phyloP scores from a whole-genome alignment of 1,139 yeast genomes.

The Nakaseomyces kungkrabaensis region DNA sequence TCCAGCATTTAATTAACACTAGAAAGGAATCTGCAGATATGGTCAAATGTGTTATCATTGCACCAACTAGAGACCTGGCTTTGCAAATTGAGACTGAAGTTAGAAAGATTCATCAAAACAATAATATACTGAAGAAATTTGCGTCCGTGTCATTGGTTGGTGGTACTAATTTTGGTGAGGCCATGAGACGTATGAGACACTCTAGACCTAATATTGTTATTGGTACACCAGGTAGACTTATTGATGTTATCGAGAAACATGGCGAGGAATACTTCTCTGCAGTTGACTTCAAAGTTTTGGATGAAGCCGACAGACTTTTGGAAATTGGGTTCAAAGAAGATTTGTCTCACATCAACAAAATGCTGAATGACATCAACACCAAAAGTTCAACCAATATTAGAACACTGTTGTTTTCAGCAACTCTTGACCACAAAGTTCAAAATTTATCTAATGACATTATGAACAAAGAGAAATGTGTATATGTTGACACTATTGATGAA shows the following conservation, averaged over 20 bases:
- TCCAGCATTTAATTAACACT: conserved; percentile 44
- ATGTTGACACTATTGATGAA: conserved; percentile 66
- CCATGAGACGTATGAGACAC: conserved; percentile 29
- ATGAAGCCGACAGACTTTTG: conserved; percentile 79
- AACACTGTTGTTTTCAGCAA: conserved; percentile 78
- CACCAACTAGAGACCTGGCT: conserved; percentile 92
- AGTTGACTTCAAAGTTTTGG: conserved; percentile 61
- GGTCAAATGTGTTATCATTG: conserved; percentile 58
- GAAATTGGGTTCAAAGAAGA: conserved; percentile 69
- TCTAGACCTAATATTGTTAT: conserved; percentile 50
- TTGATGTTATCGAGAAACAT: conserved; percentile 46
- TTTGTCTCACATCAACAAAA: conserved; percentile 45
- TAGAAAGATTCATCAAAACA: conserved; percentile 33
- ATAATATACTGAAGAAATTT: conserved; percentile 29
- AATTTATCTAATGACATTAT: conserved; percentile 57
- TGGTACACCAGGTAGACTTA: conserved; percentile 85
- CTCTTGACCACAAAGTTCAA: conserved; percentile 61
- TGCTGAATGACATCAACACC: conserved; percentile 36
- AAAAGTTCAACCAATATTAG: conserved; percentile 35
- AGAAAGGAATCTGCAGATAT: conserved; percentile 15
- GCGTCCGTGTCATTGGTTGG: conserved; percentile 40
- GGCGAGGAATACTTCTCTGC: conserved; percentile 42
- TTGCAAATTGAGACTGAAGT: conserved; percentile 69
- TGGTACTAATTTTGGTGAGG: conserved; percentile 36
- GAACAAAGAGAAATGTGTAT: conserved; percentile 47